Percentiles rank a stretch among this genome's conserved stretches.
These are phyloP conservation scores for Phaeosphaeria sp. DNA, from an alignment of 2,329 filamentous ascomycete species.

Conservation along the genomic window DNA sequence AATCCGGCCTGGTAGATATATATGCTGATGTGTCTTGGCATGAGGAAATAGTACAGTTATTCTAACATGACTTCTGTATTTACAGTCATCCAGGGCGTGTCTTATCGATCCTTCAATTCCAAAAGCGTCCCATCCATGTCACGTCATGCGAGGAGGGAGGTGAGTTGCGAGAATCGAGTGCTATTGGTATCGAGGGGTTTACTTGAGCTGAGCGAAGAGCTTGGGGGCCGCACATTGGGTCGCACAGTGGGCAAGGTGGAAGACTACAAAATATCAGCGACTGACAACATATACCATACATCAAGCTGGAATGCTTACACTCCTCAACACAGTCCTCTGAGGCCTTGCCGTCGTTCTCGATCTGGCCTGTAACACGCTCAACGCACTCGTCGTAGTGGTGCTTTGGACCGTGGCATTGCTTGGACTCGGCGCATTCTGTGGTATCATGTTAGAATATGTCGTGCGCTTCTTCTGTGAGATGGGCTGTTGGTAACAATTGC, in stretches of 20 bases:
- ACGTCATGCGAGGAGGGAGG: conserved; percentile 18
- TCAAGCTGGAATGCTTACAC: conserved; percentile 69
- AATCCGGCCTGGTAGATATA: background rate
- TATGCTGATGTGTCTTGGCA: conserved; percentile 14
- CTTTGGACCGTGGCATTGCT: conserved; percentile 85
- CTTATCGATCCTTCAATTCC: conserved; percentile 31
- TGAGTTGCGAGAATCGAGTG: conserved; percentile 15
- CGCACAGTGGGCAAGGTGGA: conserved; percentile 97
- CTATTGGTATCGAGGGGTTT: conserved; percentile 50
- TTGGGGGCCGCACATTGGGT: conserved; percentile 92
- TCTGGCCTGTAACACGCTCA: conserved; percentile 80
- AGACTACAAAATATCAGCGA: conserved; percentile 67
- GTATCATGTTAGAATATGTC: conserved; percentile 22
- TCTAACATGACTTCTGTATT: conserved; percentile 46
- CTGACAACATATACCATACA: background rate
- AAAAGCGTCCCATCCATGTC: conserved; percentile 19
- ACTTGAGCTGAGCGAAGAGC: conserved; percentile 92
- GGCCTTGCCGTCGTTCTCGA: conserved; percentile 74
- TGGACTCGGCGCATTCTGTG: conserved; percentile 86
- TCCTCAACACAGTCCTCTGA: conserved; percentile 99
- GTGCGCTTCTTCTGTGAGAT: conserved; percentile 1
- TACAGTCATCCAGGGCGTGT: conserved; percentile 42
- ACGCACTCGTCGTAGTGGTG: conserved; percentile 99
- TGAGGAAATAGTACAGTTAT: conserved; percentile 44
- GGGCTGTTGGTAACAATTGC: conserved; percentile 11